Percentiles rank a stretch among this genome's conserved stretches.
Conservation (phyloP, 2,329 filamentous ascomycete species). For the Hypoxylon sp. region DNA sequence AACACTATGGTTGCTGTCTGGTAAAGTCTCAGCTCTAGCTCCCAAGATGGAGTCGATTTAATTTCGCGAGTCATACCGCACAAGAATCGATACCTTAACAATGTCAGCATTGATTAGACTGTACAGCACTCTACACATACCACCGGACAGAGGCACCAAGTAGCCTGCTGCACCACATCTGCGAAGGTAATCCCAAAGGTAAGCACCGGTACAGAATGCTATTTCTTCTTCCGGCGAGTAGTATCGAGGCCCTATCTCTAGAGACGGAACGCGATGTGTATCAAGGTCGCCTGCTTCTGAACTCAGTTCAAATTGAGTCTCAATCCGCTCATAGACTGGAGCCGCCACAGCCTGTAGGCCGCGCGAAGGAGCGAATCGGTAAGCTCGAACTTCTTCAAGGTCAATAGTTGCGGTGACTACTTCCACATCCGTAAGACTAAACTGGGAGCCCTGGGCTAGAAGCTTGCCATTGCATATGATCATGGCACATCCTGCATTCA, state of each 20-base stretch:
- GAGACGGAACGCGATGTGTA: constrained; percentile 57
- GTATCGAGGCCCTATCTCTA: constrained; percentile 62
- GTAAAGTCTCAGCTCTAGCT: not conserved
- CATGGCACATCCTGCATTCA: constrained; percentile 62
- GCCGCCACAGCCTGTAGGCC: constrained; percentile 67
- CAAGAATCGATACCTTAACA: constrained; percentile 70
- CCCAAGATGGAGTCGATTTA: constrained; percentile 35
- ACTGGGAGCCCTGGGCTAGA: constrained; percentile 75
- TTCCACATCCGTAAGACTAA: constrained; percentile 74
- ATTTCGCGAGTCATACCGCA: constrained; percentile 52
- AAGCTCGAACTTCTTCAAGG: constrained; percentile 76
- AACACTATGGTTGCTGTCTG: constrained; percentile 12
- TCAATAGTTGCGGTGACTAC: constrained; percentile 75
- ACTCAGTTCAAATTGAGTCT: constrained; percentile 52
- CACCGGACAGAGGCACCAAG: constrained; percentile 51
- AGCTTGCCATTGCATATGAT: constrained; percentile 73
- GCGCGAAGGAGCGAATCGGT: constrained; percentile 67
- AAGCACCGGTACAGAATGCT: constrained; percentile 72
- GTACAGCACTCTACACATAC: not conserved
- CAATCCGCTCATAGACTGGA: constrained; percentile 60
- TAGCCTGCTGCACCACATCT: constrained; percentile 61
- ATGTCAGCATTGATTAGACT: not conserved
- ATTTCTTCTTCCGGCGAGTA: constrained; percentile 76
- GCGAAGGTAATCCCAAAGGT: constrained; percentile 71
- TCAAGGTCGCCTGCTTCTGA: constrained; percentile 57